Conservation (phyloP, 2,329 filamentous ascomycete genomes). For the Fusarium torulosum region DNA sequence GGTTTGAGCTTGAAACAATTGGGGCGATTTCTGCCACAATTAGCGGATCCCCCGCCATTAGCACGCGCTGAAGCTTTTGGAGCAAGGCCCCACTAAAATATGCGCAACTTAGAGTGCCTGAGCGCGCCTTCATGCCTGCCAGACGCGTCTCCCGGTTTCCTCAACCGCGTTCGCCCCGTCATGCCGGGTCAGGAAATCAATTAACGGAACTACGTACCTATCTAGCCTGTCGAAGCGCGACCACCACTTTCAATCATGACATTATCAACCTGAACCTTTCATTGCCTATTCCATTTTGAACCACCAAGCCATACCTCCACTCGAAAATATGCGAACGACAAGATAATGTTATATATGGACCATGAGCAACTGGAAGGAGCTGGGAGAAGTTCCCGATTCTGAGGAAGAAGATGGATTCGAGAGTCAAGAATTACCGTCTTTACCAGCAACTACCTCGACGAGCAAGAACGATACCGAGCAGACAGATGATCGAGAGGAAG, state of each 20-base stretch:
- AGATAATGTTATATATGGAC: slow-evolving; percentile 48
- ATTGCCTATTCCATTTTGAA: not conserved
- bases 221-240: slow-evolving; percentile 22
- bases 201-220: slow-evolving; percentile 32
- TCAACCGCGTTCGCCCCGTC: slow-evolving; percentile 48
- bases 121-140: slow-evolving; percentile 12
- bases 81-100: slow-evolving; percentile 22
- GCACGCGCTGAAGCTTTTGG: slow-evolving; percentile 7
- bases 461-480: slow-evolving; percentile 8
- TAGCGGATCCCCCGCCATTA: slow-evolving; percentile 16
- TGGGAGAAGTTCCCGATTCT: slow-evolving; percentile 65
- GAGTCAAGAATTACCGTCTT: slow-evolving; percentile 47
- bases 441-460: slow-evolving; percentile 8
- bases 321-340: slow-evolving; percentile 26
- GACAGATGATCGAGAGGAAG: not conserved
- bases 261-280: slow-evolving; percentile 11
- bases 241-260: slow-evolving; percentile 19
- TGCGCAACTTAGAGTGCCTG: not conserved
- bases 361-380: slow-evolving; percentile 64
- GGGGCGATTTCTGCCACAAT: slow-evolving; percentile 1
- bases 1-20: slow-evolving; percentile 15
- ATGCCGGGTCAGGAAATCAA: slow-evolving; percentile 33
- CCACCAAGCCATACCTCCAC: slow-evolving; percentile 4
- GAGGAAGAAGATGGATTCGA: slow-evolving; percentile 62
- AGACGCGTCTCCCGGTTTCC: slow-evolving; percentile 48